Conservation (phyloP, 1,284 basidiomycete genomes). For the Puccinia brachypodii region DNA sequence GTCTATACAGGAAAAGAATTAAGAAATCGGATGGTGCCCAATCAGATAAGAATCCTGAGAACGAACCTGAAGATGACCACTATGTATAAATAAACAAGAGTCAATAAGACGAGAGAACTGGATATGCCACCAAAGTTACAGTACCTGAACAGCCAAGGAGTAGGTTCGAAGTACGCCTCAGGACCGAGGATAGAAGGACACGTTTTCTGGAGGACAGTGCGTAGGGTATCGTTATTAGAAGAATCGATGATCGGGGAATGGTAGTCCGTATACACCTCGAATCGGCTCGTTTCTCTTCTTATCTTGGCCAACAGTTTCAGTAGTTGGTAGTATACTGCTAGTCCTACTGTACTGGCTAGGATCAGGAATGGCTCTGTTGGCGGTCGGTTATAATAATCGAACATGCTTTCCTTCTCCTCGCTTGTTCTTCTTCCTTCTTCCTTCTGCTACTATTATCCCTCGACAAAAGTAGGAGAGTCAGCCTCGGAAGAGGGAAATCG, state of each 20-base stretch:
- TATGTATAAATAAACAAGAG: neutral
- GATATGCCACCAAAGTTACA: neutral
- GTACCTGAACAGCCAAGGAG: constrained; percentile 36
- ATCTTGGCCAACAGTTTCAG: too few relatives aligned
- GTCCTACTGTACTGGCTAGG: too few relatives aligned
- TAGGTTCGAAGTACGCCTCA: neutral
- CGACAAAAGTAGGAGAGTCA: too few relatives aligned
- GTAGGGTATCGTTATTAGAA: neutral
- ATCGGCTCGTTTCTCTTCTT: too few relatives aligned
- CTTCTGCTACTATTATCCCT: too few relatives aligned
- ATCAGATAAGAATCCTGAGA: neutral
- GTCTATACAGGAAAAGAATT: constrained; percentile 55
- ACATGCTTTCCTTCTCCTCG: too few relatives aligned
- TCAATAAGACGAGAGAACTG: neutral
- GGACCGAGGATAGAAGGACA: constrained; percentile 14
- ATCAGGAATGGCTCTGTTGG: too few relatives aligned
- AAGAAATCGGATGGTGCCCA: neutral
- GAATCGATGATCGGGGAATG: constrained; percentile 3
- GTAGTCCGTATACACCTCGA: neutral
- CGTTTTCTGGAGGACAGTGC: neutral
- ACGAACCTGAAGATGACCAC: constrained; percentile 29
- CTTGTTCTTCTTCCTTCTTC: too few relatives aligned
- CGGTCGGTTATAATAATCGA: too few relatives aligned
- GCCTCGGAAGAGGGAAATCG: too few relatives aligned
- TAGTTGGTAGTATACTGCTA: too few relatives aligned